These are phyloP conservation scores for Globisporangium rhizosaccharum DNA, from an alignment of 352 stramenopile species.

Conservation along the genomic window DNA sequence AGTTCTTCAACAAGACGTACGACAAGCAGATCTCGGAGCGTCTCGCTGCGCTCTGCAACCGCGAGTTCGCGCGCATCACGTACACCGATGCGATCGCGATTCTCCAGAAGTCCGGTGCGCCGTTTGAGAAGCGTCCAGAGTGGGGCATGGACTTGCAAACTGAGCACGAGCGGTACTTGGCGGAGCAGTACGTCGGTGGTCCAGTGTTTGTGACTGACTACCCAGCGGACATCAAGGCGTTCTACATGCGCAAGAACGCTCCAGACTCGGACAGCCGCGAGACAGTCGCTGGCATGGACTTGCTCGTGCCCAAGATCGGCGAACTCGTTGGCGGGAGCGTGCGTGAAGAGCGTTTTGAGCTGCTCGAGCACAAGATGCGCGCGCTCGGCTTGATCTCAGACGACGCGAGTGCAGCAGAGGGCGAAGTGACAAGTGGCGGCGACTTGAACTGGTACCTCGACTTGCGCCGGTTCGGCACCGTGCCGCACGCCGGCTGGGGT, in stretches of 20 bases:
- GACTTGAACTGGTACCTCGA: slow-evolving; percentile 98
- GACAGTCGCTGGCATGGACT: slow-evolving; percentile 96
- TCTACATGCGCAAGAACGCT: slow-evolving; percentile 99
- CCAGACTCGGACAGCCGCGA: slow-evolving; percentile 63
- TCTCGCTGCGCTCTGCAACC: slow-evolving; percentile 74
- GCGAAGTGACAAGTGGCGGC: slow-evolving; percentile 11
- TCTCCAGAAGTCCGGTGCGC: slow-evolving; percentile 78
- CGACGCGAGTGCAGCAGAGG: slow-evolving; percentile 70
- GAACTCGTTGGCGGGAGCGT: slow-evolving; percentile 97
- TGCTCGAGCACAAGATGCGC: slow-evolving; percentile 78
- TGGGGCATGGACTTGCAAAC: slow-evolving; percentile 97
- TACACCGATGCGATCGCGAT: slow-evolving; percentile 95
- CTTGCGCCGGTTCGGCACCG: slow-evolving; percentile 94
- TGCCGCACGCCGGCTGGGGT: slow-evolving; percentile 97
- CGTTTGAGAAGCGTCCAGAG: slow-evolving; percentile 81
- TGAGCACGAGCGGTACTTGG: slow-evolving; percentile 95
- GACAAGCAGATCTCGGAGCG: slow-evolving; percentile 74
- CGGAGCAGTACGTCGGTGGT: slow-evolving; percentile 73
- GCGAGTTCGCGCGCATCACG: slow-evolving; percentile 90
- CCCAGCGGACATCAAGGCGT: slow-evolving; percentile 96
- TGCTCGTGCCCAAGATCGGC: slow-evolving; percentile 95
- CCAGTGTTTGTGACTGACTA: slow-evolving; percentile 98
- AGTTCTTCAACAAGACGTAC: slow-evolving; percentile 93
- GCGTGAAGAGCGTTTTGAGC: slow-evolving; percentile 91
- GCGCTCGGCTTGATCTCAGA: slow-evolving; percentile 39